Conservation (phyloP, 192 early-diverging fungal genomes). For the Coemansia sp. region DNA sequence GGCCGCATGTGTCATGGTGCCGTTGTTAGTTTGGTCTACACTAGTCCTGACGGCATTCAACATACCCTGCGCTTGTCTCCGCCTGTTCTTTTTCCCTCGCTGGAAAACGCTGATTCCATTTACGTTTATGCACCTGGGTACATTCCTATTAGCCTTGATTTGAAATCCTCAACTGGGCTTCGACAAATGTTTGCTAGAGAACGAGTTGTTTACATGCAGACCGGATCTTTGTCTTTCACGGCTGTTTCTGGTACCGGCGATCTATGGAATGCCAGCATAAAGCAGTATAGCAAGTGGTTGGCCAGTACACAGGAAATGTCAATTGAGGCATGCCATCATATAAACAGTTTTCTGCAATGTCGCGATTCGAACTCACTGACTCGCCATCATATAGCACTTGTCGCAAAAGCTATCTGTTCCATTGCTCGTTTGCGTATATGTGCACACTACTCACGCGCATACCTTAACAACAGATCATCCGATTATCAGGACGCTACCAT, state of each 20-base stretch:
- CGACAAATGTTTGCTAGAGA: neutral
- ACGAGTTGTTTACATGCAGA: conserved; percentile 40
- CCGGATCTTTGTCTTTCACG: neutral
- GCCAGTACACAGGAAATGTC: neutral
- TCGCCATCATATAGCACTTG: neutral
- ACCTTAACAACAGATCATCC: neutral
- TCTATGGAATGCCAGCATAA: neutral
- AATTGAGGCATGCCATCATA: conserved; percentile 6
- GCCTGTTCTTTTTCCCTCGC: conserved; percentile 21
- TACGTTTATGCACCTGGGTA: conserved; percentile 30
- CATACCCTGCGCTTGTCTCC: neutral
- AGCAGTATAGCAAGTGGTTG: conserved; percentile 29
- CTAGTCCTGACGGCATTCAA: neutral
- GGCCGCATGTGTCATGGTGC: conserved; percentile 33
- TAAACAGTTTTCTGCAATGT: neutral
- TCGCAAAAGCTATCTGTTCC: conserved; percentile 7
- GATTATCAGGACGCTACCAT: neutral
- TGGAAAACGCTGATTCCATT: conserved; percentile 10
- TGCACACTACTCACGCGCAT: conserved; percentile 10
- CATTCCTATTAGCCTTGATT: conserved; percentile 22
- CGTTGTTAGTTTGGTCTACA: conserved; percentile 7
- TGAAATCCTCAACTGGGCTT: conserved; percentile 3
- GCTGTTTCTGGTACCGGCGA: neutral
- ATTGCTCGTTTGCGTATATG: conserved; percentile 28
- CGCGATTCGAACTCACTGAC: neutral